phyloP scores from a whole-genome alignment of 1,284 basidiomycete species.

The Malassezia vespertilionis region DNA sequence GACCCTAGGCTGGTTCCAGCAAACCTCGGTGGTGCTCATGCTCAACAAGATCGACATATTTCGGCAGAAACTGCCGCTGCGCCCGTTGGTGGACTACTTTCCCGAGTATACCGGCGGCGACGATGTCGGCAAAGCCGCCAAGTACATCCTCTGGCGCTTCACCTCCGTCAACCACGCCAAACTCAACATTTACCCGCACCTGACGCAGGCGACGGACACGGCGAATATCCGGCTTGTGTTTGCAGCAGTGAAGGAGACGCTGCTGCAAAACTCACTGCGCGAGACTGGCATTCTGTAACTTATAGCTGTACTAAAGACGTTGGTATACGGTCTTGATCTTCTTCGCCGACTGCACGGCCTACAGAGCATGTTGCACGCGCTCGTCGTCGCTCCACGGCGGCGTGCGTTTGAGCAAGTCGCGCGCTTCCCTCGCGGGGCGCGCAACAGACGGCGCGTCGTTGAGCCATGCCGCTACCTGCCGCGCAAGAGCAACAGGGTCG shows the following conservation, averaged over 20 bases:
- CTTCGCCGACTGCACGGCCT: not conserved
- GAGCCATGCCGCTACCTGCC: constrained; percentile 64
- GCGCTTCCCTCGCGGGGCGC: constrained; percentile 71
- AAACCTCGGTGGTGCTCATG: constrained; percentile 69
- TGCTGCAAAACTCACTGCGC: constrained; percentile 15
- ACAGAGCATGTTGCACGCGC: constrained; percentile 15
- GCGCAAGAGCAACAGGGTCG: constrained; percentile 55
- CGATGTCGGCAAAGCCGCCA: constrained; percentile 94
- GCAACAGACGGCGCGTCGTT: constrained; percentile 65
- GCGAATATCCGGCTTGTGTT: constrained; percentile 74
- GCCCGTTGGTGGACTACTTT: constrained; percentile 75
- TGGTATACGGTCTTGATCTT: too few species aligned
- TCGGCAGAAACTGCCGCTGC: constrained; percentile 68
- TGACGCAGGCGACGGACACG: constrained; percentile 57
- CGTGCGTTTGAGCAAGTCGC: constrained; percentile 58
- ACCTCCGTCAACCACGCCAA: constrained; percentile 73
- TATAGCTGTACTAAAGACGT: not conserved
- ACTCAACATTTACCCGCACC: constrained; percentile 42
- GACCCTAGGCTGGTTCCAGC: constrained; percentile 78
- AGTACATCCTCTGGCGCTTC: constrained; percentile 93
- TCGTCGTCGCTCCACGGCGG: constrained; percentile 38
- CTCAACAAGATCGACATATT: constrained; percentile 93
- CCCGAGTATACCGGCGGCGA: constrained; percentile 80
- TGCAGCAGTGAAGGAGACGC: constrained; percentile 76
- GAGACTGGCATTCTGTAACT: constrained; percentile 14